phyloP scores from a whole-genome alignment of 495 filamentous ascomycete species.

The Aspergillus nidulans region DNA sequence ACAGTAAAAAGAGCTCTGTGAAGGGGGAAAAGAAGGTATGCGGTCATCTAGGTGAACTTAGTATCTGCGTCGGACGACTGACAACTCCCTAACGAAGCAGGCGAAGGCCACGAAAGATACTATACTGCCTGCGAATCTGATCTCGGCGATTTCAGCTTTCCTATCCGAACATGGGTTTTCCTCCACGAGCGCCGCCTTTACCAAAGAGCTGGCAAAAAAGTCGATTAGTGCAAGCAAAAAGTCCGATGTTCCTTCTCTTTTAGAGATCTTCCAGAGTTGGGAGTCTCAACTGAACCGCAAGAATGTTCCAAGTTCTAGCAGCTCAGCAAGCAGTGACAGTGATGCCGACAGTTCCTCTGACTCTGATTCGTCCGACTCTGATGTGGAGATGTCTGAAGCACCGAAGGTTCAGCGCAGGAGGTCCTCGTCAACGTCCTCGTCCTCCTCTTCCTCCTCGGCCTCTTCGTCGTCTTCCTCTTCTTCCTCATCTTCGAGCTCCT shows the following conservation, averaged over 20 bases:
- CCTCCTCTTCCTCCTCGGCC: conserved; percentile 43
- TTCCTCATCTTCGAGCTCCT: conserved; percentile 19
- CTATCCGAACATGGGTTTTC: conserved; percentile 61
- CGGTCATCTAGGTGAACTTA: too few species aligned
- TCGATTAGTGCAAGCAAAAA: conserved; percentile 17
- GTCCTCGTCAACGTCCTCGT: conserved; percentile 35
- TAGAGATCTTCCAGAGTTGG: conserved; percentile 50
- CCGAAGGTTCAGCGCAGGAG: conserved; percentile 27
- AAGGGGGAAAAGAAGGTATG: conserved; percentile 33
- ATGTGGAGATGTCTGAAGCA: conserved; percentile 58
- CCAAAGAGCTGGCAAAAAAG: conserved; percentile 45
- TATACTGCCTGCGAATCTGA: conserved; percentile 50
- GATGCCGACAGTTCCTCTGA: conserved; percentile 27
- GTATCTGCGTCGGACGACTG: background rate
- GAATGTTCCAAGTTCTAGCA: conserved; percentile 18
- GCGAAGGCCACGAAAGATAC: conserved; percentile 14
- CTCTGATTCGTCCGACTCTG: conserved; percentile 39
- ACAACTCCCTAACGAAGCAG: background rate
- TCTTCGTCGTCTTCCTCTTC: conserved; percentile 36
- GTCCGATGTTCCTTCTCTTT: conserved; percentile 39
- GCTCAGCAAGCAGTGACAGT: conserved; percentile 19
- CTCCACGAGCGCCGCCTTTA: conserved; percentile 53
- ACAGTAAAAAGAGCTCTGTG: conserved; percentile 22
- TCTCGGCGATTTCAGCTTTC: conserved; percentile 64
- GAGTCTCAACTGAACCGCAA: conserved; percentile 19